Percentiles rank a stretch among this genome's conserved stretches.
Conservation (phyloP, 140 eudicot species). For the Stevia rebaudiana region DNA sequence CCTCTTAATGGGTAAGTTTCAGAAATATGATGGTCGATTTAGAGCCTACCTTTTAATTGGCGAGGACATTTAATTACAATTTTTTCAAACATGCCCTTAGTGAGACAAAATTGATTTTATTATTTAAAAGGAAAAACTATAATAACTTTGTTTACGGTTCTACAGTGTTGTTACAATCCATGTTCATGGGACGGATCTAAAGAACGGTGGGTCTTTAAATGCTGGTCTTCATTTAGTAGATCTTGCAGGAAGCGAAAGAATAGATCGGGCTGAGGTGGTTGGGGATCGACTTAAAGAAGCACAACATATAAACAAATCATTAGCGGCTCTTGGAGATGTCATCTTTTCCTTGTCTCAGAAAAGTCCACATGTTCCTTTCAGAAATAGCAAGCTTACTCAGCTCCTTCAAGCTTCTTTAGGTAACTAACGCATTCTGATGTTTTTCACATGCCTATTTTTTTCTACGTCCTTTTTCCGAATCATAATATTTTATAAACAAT, state of each 20-base stretch:
- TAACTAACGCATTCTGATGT: constrained; percentile 14
- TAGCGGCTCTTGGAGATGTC: constrained; percentile 97
- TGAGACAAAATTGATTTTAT: neutral
- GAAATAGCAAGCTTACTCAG: constrained; percentile 99
- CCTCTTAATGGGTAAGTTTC: too few species aligned
- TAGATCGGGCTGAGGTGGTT: constrained; percentile 80
- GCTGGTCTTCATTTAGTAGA: constrained; percentile 96
- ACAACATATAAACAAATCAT: constrained; percentile 89
- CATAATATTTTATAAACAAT: too few species aligned
- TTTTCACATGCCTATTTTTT: neutral
- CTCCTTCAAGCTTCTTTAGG: constrained; percentile 94
- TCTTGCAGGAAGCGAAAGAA: constrained; percentile 97
- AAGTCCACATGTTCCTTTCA: constrained; percentile 74
- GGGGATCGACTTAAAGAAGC: constrained; percentile 94
- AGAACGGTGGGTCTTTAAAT: constrained; percentile 49
- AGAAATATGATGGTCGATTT: too few species aligned
- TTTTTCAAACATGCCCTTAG: too few species aligned
- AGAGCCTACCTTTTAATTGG: too few species aligned
- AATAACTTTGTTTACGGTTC: neutral
- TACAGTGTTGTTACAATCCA: constrained; percentile 70
- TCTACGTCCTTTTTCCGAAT: too few species aligned
- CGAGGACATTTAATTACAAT: too few species aligned
- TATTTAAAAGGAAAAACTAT: neutral
- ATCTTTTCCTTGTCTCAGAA: constrained; percentile 72
- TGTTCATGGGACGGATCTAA: constrained; percentile 66